phyloP scores from a whole-genome alignment of 2,329 filamentous ascomycete species.

The Penicillium decumbens region DNA sequence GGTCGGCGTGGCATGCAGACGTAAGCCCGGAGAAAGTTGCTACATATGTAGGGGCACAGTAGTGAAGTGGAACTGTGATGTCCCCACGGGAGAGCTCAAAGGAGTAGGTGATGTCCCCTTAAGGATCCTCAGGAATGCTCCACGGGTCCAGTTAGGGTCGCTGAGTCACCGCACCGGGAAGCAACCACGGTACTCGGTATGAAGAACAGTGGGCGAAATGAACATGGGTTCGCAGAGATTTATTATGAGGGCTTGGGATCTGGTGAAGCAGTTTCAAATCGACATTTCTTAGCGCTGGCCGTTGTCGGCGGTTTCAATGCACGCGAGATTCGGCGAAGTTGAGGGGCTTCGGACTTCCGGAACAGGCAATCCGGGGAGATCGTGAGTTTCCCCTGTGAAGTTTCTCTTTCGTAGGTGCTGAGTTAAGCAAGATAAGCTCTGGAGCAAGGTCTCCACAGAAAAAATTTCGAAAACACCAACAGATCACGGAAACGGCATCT shows the following conservation, averaged over 20 bases:
- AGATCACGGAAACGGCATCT: constrained; percentile 17
- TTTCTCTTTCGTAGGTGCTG: not conserved
- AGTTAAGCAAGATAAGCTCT: constrained; percentile 23
- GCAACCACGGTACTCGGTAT: not conserved
- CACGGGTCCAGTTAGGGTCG: not conserved
- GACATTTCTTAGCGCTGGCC: not conserved
- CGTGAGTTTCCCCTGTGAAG: constrained; percentile 20
- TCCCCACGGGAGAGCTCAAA: not conserved
- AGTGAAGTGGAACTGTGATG: constrained; percentile 6
- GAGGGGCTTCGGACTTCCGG: constrained; percentile 24
- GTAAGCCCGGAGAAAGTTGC: not conserved
- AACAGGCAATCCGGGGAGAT: constrained; percentile 25
- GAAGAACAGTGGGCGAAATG: not conserved
- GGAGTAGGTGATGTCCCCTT: not conserved
- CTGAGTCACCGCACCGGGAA: not conserved
- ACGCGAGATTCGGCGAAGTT: constrained; percentile 4
- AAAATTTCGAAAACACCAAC: constrained; percentile 27
- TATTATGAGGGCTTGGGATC: not conserved
- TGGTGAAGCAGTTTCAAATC: not conserved
- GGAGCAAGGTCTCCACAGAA: constrained; percentile 22
- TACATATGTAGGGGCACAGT: not conserved
- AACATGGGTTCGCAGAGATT: not conserved
- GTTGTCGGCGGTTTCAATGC: not conserved
- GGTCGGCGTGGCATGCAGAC: not conserved
- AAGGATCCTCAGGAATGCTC: not conserved